These are phyloP conservation scores for Ceratocystis variospora DNA, from an alignment of 2,329 filamentous ascomycete species.

Conservation along the genomic window DNA sequence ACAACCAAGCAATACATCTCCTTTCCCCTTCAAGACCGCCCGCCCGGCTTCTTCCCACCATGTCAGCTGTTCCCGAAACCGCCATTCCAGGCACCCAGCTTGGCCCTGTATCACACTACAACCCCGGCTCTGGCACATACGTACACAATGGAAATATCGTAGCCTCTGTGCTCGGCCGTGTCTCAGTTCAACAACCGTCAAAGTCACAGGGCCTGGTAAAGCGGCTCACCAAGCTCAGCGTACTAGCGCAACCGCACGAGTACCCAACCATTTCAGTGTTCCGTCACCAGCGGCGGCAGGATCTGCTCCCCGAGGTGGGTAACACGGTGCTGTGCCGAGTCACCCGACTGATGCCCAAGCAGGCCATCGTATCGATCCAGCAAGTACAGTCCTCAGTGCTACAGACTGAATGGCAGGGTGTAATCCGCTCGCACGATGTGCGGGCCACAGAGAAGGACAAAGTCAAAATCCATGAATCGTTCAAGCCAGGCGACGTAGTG, in stretches of 20 bases:
- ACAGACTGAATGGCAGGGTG: conserved; percentile 68
- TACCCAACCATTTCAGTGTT: conserved; percentile 44
- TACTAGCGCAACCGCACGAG: conserved; percentile 30
- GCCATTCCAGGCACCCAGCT: conserved; percentile 74
- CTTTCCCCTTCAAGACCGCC: neutral
- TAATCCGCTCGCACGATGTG: conserved; percentile 82
- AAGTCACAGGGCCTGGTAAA: conserved; percentile 40
- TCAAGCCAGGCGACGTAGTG: conserved; percentile 85
- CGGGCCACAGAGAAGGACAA: conserved; percentile 92
- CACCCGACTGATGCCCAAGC: conserved; percentile 68
- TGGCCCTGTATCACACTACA: conserved; percentile 51
- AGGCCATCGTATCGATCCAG: conserved; percentile 75
- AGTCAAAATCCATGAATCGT: conserved; percentile 79
- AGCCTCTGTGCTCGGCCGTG: conserved; percentile 67
- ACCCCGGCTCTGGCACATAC: conserved; percentile 72
- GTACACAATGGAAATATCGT: conserved; percentile 61
- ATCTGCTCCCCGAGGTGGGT: conserved; percentile 68
- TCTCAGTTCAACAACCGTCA: conserved; percentile 40
- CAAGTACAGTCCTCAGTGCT: conserved; percentile 61
- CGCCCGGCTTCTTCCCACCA: neutral
- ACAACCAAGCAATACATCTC: neutral
- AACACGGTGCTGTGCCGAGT: conserved; percentile 73
- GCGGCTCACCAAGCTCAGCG: conserved; percentile 44
- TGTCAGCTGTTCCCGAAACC: conserved; percentile 31
- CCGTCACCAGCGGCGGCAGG: conserved; percentile 39